Percentiles rank a stretch among this genome's conserved stretches.
These are phyloP conservation scores for Vaccinium myrtillus DNA, from an alignment of 148 eudicot genomes.

Conservation along the genomic window DNA sequence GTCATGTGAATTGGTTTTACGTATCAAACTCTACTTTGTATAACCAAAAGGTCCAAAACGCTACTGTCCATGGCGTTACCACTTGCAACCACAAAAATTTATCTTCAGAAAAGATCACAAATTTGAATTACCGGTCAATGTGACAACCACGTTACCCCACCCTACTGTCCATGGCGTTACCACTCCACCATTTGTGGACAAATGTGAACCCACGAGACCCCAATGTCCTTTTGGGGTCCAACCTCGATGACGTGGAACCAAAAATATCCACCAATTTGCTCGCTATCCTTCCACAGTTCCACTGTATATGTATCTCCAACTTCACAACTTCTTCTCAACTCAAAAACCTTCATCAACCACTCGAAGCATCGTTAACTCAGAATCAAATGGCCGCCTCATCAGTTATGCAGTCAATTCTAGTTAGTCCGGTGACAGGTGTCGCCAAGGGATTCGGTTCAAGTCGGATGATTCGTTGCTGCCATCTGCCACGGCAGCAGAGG, in stretches of 20 bases:
- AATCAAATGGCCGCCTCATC: slow-evolving; percentile 21
- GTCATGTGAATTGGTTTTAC: no score
- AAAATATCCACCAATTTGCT: slow-evolving; percentile 14
- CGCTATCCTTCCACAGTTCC: background rate
- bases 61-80: no score
- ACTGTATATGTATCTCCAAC: background rate
- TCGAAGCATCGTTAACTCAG: background rate
- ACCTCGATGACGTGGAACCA: slow-evolving; percentile 23
- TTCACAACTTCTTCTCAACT: background rate
- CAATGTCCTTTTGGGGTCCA: slow-evolving; percentile 1
- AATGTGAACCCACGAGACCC: slow-evolving; percentile 17
- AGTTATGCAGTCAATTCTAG: slow-evolving; percentile 33
- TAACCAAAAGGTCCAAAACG: no score
- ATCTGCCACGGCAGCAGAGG: slow-evolving; percentile 17
- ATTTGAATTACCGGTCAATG: background rate
- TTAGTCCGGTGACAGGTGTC: slow-evolving; percentile 17
- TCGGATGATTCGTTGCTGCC: background rate
- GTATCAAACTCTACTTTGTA: no score
- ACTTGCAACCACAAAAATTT: no score
- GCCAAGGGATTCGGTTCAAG: slow-evolving; percentile 7
- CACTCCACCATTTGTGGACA: slow-evolving; percentile 7
- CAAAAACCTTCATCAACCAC: background rate
- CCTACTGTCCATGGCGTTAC: no score
- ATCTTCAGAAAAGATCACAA: no score
- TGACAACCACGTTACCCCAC: background rate